Percentiles rank a stretch among this genome's conserved stretches.
phyloP scores from a whole-genome alignment of 345 rosid genomes.

The Erysimum cheiranthoides region DNA sequence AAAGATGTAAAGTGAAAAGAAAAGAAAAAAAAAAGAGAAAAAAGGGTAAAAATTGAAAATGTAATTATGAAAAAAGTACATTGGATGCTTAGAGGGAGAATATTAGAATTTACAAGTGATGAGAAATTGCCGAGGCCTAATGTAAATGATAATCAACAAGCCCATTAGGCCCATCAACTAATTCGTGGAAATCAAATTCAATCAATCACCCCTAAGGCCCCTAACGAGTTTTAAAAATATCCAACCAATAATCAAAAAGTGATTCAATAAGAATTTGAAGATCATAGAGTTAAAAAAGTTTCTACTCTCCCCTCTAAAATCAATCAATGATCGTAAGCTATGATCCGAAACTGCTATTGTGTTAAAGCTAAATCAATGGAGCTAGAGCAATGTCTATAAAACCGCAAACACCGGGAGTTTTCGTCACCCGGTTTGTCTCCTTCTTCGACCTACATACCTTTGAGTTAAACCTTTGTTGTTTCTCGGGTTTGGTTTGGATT shows the following conservation, averaged over 20 bases:
- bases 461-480: constrained; percentile 46
- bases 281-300: neutral
- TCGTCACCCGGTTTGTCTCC: constrained; percentile 1
- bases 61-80: constrained; percentile 40
- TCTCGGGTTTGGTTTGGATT: neutral
- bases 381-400: neutral
- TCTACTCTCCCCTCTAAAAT: neutral
- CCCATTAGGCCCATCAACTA: constrained; percentile 16
- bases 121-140: neutral
- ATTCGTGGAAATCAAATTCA: no score
- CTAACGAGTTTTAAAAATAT: no score
- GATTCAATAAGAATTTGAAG: neutral
- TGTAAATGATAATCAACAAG: neutral
- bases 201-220: neutral
- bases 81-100: constrained; percentile 10
- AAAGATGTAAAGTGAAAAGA: constrained; percentile 38
- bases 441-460: constrained; percentile 13
- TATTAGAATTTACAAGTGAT: neutral
- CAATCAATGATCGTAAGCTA: neutral
- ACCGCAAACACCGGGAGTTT: neutral
- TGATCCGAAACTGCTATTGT: neutral
- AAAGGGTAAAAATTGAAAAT: constrained; percentile 31
- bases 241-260: no score
- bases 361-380: constrained; percentile 1
- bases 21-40: neutral